A percentile compares a stretch with the other conserved stretches of the same genome.
Conservation (phyloP, 768 basidiomycete species). For the Mycena floridula region DNA sequence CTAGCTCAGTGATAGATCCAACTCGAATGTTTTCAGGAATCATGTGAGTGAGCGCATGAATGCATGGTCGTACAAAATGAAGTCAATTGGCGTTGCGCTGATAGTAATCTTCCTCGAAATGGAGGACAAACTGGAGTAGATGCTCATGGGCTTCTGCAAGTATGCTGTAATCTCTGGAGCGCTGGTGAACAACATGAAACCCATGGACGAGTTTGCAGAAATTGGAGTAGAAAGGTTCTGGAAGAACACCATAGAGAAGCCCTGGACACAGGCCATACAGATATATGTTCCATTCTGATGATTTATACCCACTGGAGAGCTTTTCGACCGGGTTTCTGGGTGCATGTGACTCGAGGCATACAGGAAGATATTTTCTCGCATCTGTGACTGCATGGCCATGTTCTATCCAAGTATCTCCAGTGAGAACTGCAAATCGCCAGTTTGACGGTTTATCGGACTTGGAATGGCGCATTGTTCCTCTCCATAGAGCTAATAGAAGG, state of each 20-base stretch:
- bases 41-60: conserved; percentile 26
- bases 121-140: conserved; percentile 6
- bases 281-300: conserved; percentile 9
- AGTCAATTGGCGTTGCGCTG: conserved; percentile 7
- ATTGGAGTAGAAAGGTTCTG: conserved; percentile 13
- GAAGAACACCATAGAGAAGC: conserved; percentile 5
- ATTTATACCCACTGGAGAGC: conserved; percentile 16
- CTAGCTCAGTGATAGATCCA: conserved; percentile 13
- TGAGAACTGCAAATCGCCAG: conserved; percentile 25
- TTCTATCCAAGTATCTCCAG: conserved; percentile 5
- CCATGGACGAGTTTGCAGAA: conserved; percentile 26
- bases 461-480: conserved; percentile 7
- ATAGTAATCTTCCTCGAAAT: conserved; percentile 13
- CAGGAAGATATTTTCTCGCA: conserved; percentile 8
- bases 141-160: background rate
- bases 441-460: background rate
- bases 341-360: conserved; percentile 17
- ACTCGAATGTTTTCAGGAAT: conserved; percentile 14
- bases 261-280: conserved; percentile 7
- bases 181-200: conserved; percentile 19
- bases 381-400: conserved; percentile 11
- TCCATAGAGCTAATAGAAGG: conserved; percentile 10
- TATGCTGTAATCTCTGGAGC: background rate
- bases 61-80: conserved; percentile 26
- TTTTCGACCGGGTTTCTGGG: conserved; percentile 24